Percentiles rank a stretch among this genome's conserved stretches.
Evolutionary conservation across 441 rosid species (phyloP).

Genomic region (Monsonia emarginata): DNA sequence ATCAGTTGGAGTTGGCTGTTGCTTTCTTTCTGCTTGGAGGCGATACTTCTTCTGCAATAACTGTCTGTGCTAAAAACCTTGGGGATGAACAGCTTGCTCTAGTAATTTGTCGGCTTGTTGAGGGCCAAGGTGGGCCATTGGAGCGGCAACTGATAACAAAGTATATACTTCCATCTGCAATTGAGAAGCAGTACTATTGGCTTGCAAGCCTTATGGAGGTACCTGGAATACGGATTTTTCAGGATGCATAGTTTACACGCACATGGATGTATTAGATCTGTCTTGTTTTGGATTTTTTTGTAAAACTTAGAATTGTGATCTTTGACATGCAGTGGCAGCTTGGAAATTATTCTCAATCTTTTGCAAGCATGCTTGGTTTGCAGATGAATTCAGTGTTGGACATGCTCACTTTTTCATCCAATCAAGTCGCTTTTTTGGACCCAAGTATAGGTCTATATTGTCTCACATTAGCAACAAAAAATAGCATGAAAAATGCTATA

Average conservation of each 20-base stretch:
- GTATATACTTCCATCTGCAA: conserved; percentile 65
- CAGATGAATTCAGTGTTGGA: conserved; percentile 28
- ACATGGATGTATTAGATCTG: conserved; percentile 3
- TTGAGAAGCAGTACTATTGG: conserved; percentile 73
- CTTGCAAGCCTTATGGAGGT: conserved; percentile 82
- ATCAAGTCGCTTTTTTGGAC: conserved; percentile 59
- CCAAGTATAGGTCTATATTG: conserved; percentile 79
- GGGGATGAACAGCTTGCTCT: conserved; percentile 92
- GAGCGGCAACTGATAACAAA: conserved; percentile 57
- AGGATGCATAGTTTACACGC: conserved; percentile 5
- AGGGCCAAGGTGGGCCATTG: conserved; percentile 63
- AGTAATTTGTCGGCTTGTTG: conserved; percentile 79
- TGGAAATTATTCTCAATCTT: conserved; percentile 61
- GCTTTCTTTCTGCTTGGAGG: conserved; percentile 96
- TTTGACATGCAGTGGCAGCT: conserved; percentile 75
- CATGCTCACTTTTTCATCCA: conserved; percentile 41
- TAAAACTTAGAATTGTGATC: conserved; percentile 16
- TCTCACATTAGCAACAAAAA: conserved; percentile 45
- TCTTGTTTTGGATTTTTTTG: conserved; percentile 1
- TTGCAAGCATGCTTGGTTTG: conserved; percentile 57
- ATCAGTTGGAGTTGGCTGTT: conserved; percentile 80
- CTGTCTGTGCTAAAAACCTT: conserved; percentile 80
- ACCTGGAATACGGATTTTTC: conserved; percentile 23
- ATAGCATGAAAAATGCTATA: conserved; percentile 51
- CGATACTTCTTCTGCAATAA: conserved; percentile 76